A percentile compares a stretch with the other conserved stretches of the same genome.
Evolutionary conservation across 2,329 filamentous ascomycete genomes (phyloP).

Genomic region (Fusarium sp.): DNA sequence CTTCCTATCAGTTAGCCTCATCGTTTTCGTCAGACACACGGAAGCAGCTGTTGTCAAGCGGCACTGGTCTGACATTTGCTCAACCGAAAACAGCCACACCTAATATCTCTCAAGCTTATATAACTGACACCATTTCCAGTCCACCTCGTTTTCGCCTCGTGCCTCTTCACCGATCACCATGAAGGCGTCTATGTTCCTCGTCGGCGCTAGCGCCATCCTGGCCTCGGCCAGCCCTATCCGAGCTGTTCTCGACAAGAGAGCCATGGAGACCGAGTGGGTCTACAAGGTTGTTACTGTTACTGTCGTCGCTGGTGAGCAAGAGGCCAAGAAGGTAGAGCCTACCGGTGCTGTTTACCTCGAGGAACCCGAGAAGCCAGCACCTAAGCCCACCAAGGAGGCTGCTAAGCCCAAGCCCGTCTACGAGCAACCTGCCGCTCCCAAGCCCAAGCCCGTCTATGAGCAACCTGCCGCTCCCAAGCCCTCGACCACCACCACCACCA

Average conservation of each 20-base stretch:
- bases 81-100: slow-evolving; percentile 33
- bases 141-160: slow-evolving; percentile 16
- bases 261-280: slow-evolving; percentile 53
- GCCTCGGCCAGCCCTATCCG: slow-evolving; percentile 54
- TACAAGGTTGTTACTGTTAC: slow-evolving; percentile 56
- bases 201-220: slow-evolving; percentile 56
- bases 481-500: no score
- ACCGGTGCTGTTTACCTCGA: slow-evolving; percentile 42
- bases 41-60: slow-evolving; percentile 35
- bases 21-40: slow-evolving; percentile 31
- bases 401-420: slow-evolving; percentile 18
- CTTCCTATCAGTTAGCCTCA: slow-evolving; percentile 21
- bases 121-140: slow-evolving; percentile 39
- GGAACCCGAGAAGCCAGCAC: slow-evolving; percentile 18
- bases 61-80: slow-evolving; percentile 21
- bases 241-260: slow-evolving; percentile 51
- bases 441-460: slow-evolving; percentile 13
- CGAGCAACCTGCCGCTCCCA: slow-evolving; percentile 16
- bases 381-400: slow-evolving; percentile 18
- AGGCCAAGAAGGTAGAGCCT: slow-evolving; percentile 26
- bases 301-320: slow-evolving; percentile 50
- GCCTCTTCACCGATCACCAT: slow-evolving; percentile 51
- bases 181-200: slow-evolving; percentile 60
- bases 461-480: slow-evolving; percentile 12
- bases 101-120: slow-evolving; percentile 25